phyloP scores from a whole-genome alignment of 129 eudicot genomes.

The Flaveria brownii region DNA sequence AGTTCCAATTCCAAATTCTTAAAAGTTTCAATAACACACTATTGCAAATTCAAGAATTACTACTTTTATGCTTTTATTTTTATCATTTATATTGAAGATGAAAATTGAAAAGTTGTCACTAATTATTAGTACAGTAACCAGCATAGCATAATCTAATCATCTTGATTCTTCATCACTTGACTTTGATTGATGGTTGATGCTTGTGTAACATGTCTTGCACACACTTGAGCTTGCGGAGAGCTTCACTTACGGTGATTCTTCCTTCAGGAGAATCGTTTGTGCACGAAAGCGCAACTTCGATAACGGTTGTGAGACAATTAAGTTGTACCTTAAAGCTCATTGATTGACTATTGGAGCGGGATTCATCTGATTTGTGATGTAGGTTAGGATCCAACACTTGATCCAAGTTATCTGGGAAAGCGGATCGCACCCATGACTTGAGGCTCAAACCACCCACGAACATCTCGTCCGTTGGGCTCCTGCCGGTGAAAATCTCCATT shows the following conservation, averaged over 20 bases:
- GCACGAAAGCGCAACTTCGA: constrained; percentile 60
- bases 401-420: constrained; percentile 34
- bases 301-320: constrained; percentile 38
- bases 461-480: constrained; percentile 54
- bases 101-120: no score
- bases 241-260: constrained; percentile 48
- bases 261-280: constrained; percentile 47
- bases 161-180: not conserved
- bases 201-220: constrained; percentile 37
- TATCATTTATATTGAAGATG: no score
- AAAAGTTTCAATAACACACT: no score
- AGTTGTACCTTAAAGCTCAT: constrained; percentile 20
- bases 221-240: constrained; percentile 43
- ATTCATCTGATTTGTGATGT: constrained; percentile 3
- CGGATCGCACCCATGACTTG: constrained; percentile 49
- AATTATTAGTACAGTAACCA: no score
- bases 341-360: constrained; percentile 8
- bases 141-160: no score
- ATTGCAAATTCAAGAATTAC: no score
- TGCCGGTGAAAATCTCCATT: constrained; percentile 67
- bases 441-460: constrained; percentile 53
- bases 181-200: constrained; percentile 1
- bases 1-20: no score
- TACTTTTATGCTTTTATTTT: no score
- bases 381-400: constrained; percentile 46